Evolutionary conservation across 306 rosid species (phyloP).

Genomic region (Lagenaria siceraria): DNA sequence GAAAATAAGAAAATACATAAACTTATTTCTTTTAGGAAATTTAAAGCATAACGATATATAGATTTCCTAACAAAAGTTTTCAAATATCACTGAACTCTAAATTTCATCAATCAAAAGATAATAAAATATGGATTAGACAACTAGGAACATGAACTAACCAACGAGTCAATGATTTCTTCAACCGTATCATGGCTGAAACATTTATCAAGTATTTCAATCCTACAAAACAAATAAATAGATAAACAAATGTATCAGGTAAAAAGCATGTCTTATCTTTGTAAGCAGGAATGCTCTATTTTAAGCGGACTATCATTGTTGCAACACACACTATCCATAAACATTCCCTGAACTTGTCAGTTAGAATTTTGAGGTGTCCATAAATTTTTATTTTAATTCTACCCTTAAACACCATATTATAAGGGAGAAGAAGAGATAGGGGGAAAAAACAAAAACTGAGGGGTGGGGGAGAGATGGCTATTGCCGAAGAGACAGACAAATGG

Average conservation of each 20-base stretch:
- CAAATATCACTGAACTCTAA: neutral
- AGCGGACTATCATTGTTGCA: neutral
- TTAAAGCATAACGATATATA: neutral
- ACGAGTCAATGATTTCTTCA: constrained; percentile 73
- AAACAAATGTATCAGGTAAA: neutral
- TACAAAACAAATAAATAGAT: constrained; percentile 20
- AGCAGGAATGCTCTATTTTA: neutral
- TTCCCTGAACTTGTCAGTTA: neutral
- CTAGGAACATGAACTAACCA: constrained; percentile 24
- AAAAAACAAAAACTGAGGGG: neutral
- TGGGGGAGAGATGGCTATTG: neutral
- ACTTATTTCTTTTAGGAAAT: neutral
- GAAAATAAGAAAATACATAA: neutral
- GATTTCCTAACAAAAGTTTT: neutral
- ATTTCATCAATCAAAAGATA: neutral
- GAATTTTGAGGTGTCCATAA: neutral
- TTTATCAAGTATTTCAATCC: constrained; percentile 63
- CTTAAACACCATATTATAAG: neutral
- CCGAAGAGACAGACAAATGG: neutral
- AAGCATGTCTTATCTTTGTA: neutral
- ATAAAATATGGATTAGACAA: neutral
- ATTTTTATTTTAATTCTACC: neutral
- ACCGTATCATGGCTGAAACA: constrained; percentile 73
- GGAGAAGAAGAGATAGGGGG: neutral
- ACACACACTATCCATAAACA: neutral